Evolutionary conservation across 352 stramenopile species (phyloP).

Genomic region (Phytopythium litorale): DNA sequence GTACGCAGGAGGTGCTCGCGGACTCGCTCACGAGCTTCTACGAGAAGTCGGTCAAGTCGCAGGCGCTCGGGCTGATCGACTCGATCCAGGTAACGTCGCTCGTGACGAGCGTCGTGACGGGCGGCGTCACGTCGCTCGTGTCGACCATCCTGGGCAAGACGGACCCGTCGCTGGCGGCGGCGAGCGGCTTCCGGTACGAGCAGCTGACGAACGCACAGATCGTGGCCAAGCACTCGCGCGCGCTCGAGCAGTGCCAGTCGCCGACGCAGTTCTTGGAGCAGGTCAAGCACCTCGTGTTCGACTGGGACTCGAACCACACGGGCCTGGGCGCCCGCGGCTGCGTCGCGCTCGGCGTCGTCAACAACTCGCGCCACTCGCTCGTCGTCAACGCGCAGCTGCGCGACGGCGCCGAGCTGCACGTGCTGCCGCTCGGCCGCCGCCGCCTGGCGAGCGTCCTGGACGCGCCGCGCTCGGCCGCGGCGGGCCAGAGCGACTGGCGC

Average conservation of each 20-base stretch:
- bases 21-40: constrained; percentile 69
- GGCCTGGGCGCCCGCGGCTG: constrained; percentile 73
- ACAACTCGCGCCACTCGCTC: constrained; percentile 76
- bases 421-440: constrained; percentile 55
- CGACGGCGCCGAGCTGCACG: constrained; percentile 67
- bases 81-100: constrained; percentile 85
- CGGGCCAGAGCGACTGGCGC: constrained; percentile 39
- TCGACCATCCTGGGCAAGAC: constrained; percentile 80
- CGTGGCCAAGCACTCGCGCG: constrained; percentile 62
- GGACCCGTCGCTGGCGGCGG: constrained; percentile 41
- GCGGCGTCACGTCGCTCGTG: constrained; percentile 70
- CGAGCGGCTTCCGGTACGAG: constrained; percentile 60
- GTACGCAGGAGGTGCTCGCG: constrained; percentile 70
- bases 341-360: constrained; percentile 67
- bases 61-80: constrained; percentile 77
- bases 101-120: constrained; percentile 77
- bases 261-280: constrained; percentile 55
- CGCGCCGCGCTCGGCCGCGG: constrained; percentile 2
- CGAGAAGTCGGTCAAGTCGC: constrained; percentile 76
- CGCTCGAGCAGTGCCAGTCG: constrained; percentile 39
- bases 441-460: constrained; percentile 50
- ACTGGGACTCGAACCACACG: constrained; percentile 85
- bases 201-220: constrained; percentile 76
- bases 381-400: constrained; percentile 66
- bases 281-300: constrained; percentile 73